Conservation (phyloP, 305 asterid species). For the Fraxinus greggii region DNA sequence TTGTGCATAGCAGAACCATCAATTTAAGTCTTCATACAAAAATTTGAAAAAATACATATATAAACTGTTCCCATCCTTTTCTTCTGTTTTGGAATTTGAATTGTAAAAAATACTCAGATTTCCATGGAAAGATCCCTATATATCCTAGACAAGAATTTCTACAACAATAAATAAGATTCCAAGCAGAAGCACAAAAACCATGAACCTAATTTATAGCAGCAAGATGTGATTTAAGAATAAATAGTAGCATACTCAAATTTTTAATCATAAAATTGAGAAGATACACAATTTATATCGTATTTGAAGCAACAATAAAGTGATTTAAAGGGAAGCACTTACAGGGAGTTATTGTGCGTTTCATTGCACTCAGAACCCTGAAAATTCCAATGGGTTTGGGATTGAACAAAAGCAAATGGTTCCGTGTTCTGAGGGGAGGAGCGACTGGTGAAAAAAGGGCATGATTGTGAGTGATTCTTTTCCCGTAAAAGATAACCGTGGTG, state of each 20-base stretch:
- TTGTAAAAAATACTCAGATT: background rate
- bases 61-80: background rate
- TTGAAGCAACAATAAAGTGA: background rate
- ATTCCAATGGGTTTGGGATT: constrained; percentile 10
- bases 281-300: background rate
- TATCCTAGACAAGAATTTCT: background rate
- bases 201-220: background rate
- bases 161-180: background rate
- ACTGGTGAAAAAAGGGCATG: constrained; percentile 40
- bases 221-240: background rate
- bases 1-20: background rate
- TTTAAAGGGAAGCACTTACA: constrained; percentile 20
- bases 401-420: constrained; percentile 26
- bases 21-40: background rate
- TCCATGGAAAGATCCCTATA: background rate
- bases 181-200: background rate
- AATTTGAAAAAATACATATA: background rate
- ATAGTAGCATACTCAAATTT: background rate
- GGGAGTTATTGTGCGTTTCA: constrained; percentile 6
- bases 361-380: constrained; percentile 18
- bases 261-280: background rate
- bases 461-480: constrained; percentile 37
- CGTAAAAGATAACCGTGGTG: constrained; percentile 43
- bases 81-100: background rate
- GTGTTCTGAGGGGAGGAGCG: constrained; percentile 25